phyloP scores from a whole-genome alignment of 2,329 filamentous ascomycete species.

The Raffaelea arxii region DNA sequence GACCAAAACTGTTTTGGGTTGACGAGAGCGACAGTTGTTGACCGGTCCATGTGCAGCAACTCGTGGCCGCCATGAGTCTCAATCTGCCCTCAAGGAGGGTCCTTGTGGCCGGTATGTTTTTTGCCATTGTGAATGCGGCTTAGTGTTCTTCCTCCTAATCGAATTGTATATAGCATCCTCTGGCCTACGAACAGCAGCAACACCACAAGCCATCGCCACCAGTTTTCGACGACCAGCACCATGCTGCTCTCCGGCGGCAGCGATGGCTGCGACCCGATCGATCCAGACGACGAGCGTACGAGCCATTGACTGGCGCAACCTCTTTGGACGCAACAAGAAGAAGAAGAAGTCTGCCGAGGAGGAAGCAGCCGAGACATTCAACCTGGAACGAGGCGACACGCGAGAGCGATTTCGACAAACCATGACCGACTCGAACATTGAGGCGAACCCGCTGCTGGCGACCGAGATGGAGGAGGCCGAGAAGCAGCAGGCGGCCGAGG shows the following conservation, averaged over 20 bases:
- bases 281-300: constrained; percentile 10
- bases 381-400: constrained; percentile 20
- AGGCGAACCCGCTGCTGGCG: constrained; percentile 52
- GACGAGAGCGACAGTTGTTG: not conserved
- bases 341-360: constrained; percentile 7
- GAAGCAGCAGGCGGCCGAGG: constrained; percentile 27
- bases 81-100: constrained; percentile 54
- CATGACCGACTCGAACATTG: constrained; percentile 32
- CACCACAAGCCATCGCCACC: not conserved
- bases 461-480: constrained; percentile 35
- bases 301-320: constrained; percentile 8
- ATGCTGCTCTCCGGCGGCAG: not conserved
- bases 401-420: constrained; percentile 31
- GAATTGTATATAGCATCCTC: not conserved
- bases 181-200: not conserved
- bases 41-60: constrained; percentile 9
- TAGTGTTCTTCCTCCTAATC: not conserved
- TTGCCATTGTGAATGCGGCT: not conserved
- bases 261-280: not conserved
- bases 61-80: constrained; percentile 47
- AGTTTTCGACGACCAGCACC: not conserved
- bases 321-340: constrained; percentile 18
- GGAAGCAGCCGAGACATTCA: constrained; percentile 5
- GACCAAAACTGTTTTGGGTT: too few species aligned
- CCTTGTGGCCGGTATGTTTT: constrained; percentile 45